Conservation (phyloP, 441 rosid species). For the Croton setiger region DNA sequence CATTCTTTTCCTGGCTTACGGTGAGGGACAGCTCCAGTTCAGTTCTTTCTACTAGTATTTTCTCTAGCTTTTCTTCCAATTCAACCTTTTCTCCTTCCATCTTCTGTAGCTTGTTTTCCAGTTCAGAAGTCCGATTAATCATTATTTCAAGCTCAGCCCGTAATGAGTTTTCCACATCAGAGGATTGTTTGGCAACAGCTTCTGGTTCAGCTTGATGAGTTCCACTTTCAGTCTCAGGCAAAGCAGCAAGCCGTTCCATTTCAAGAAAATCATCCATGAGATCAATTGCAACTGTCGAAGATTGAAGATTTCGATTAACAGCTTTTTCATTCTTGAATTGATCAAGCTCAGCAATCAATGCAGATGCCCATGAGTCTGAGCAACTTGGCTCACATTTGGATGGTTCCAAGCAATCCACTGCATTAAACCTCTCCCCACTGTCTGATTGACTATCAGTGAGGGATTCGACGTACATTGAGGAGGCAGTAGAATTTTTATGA, state of each 20-base stretch:
- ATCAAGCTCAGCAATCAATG: conserved; percentile 45
- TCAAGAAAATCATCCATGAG: conserved; percentile 98
- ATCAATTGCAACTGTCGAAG: conserved; percentile 50
- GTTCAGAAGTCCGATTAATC: conserved; percentile 37
- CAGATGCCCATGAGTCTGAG: conserved; percentile 58
- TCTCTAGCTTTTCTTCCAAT: conserved; percentile 26
- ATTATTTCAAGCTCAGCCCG: conserved; percentile 52
- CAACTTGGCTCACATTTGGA: conserved; percentile 32
- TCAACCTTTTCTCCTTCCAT: conserved; percentile 38
- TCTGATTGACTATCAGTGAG: conserved; percentile 75
- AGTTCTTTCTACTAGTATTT: conserved; percentile 25
- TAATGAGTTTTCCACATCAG: conserved; percentile 36
- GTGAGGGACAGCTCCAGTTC: conserved; percentile 50
- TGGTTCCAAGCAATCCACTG: conserved; percentile 36
- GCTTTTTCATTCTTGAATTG: conserved; percentile 50
- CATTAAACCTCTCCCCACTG: conserved; percentile 47
- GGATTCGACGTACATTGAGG: conserved; percentile 50
- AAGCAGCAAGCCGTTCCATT: conserved; percentile 86
- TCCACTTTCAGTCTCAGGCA: conserved; percentile 46
- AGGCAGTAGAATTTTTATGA: conserved; percentile 37
- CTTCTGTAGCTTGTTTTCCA: conserved; percentile 51
- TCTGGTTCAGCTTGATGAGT: conserved; percentile 29
- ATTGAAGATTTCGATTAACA: conserved; percentile 33
- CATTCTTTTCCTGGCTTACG: conserved; percentile 36
- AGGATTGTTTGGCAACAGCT: conserved; percentile 27